Percentiles rank a stretch among this genome's conserved stretches.
phyloP scores from a whole-genome alignment of 441 rosid species.

The Erodium chrysanthum region DNA sequence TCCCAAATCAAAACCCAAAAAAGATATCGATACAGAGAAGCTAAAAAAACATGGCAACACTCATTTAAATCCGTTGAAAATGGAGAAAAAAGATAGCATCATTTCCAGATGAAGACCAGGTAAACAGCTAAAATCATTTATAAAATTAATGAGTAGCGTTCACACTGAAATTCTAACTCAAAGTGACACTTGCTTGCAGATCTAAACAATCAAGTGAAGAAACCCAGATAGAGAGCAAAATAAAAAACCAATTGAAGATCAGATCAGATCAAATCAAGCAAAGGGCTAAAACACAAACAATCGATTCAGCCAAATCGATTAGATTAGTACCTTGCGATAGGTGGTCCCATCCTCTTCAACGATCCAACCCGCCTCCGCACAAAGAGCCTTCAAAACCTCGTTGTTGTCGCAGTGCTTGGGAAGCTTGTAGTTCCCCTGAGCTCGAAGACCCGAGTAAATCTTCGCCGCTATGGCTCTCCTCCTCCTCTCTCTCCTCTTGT shows the following conservation, averaged over 20 bases:
- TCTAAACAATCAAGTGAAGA: background rate
- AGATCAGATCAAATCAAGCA: too few species aligned
- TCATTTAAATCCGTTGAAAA: background rate
- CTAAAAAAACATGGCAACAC: too few species aligned
- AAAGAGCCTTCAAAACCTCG: slow-evolving; percentile 69
- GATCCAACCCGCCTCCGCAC: slow-evolving; percentile 66
- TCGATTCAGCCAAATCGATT: too few species aligned
- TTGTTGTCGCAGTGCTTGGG: slow-evolving; percentile 72
- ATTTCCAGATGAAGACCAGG: background rate
- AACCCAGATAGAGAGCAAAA: background rate
- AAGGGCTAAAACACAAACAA: too few species aligned
- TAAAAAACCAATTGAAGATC: background rate
- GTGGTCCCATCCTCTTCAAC: slow-evolving; percentile 74
- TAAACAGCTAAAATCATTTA: background rate
- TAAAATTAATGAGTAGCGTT: background rate
- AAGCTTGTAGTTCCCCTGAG: slow-evolving; percentile 62
- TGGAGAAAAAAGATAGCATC: background rate
- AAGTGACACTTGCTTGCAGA: background rate
- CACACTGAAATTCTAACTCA: background rate
- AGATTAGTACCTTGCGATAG: slow-evolving; percentile 44
- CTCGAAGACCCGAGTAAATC: slow-evolving; percentile 57
- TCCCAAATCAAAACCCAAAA: background rate
- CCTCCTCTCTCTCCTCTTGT: slow-evolving; percentile 60
- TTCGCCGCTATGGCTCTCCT: slow-evolving; percentile 72
- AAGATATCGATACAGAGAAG: too few species aligned